Percentiles rank a stretch among this genome's conserved stretches.
Conservation (phyloP, 1,139 yeast genomes). For the Yamadazyma spencermartinsiae region DNA sequence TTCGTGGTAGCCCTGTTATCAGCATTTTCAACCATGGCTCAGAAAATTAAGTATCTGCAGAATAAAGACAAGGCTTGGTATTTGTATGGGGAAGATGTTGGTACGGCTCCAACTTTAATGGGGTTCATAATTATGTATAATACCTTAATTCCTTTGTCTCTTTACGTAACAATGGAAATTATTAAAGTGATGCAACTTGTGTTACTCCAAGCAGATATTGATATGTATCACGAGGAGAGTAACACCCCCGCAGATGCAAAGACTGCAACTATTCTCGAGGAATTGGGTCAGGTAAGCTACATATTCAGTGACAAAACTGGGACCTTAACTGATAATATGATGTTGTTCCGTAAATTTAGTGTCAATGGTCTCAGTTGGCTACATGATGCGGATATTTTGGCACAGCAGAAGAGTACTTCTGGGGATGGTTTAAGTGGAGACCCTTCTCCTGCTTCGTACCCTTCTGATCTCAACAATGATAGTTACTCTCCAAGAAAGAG, state of each 20-base stretch:
- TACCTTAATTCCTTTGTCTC: constrained; percentile 89
- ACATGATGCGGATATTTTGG: constrained; percentile 63
- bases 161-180: constrained; percentile 95
- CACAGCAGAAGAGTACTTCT: not conserved
- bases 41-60: constrained; percentile 51
- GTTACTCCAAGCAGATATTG: constrained; percentile 84
- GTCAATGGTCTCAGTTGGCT: constrained; percentile 89
- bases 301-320: constrained; percentile 97
- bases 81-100: constrained; percentile 68
- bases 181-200: constrained; percentile 85
- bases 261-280: constrained; percentile 94
- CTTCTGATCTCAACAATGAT: not conserved
- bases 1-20: constrained; percentile 71
- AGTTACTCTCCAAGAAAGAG: constrained; percentile 21
- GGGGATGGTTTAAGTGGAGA: not conserved
- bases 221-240: constrained; percentile 84
- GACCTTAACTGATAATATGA: constrained; percentile 86
- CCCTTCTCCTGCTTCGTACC: no score
- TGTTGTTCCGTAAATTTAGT: constrained; percentile 82
- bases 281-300: constrained; percentile 93
- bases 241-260: constrained; percentile 94
- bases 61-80: constrained; percentile 69
- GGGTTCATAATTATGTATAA: constrained; percentile 96
- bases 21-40: constrained; percentile 80
- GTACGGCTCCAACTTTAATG: constrained; percentile 90